Conservation (phyloP, 441 rosid species). For the Biscutella laevigata region DNA sequence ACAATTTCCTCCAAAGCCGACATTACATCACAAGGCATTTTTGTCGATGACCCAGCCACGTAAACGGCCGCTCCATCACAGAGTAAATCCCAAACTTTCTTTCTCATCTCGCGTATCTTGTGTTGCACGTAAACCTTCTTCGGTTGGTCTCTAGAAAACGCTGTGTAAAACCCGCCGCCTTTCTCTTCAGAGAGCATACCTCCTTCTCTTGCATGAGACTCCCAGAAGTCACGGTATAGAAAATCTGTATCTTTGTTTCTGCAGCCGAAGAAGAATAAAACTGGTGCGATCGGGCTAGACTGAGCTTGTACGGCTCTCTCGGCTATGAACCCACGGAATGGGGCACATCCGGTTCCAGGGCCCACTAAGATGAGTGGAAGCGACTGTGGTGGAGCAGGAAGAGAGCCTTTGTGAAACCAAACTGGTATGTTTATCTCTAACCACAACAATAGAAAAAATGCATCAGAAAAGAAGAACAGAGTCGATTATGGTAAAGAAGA, state of each 20-base stretch:
- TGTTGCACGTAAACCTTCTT: slow-evolving; percentile 88
- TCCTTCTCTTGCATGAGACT: slow-evolving; percentile 38
- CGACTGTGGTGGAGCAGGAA: slow-evolving; percentile 64
- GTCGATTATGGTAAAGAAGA: not conserved
- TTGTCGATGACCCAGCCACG: slow-evolving; percentile 91
- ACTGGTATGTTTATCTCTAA: slow-evolving; percentile 57
- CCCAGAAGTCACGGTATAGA: slow-evolving; percentile 69
- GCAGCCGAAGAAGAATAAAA: slow-evolving; percentile 80
- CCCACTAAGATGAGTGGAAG: slow-evolving; percentile 75
- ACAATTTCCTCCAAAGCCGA: slow-evolving; percentile 62
- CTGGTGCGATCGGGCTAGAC: slow-evolving; percentile 45
- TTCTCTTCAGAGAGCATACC: slow-evolving; percentile 59
- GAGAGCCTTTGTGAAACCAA: slow-evolving; percentile 73
- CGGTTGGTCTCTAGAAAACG: slow-evolving; percentile 89
- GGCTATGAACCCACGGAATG: slow-evolving; percentile 77
- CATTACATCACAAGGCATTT: slow-evolving; percentile 83
- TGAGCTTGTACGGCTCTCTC: slow-evolving; percentile 61
- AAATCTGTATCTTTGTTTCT: slow-evolving; percentile 68
- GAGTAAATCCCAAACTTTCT: slow-evolving; percentile 53
- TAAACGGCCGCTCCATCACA: slow-evolving; percentile 58
- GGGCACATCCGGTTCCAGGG: slow-evolving; percentile 97
- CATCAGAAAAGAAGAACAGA: slow-evolving; percentile 14
- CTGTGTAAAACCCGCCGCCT: slow-evolving; percentile 74
- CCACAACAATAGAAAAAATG: not conserved
- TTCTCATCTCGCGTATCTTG: slow-evolving; percentile 54